Evolutionary conservation across 2,329 filamentous ascomycete genomes (phyloP).

Genomic region (Neocatenulostroma microsporum): DNA sequence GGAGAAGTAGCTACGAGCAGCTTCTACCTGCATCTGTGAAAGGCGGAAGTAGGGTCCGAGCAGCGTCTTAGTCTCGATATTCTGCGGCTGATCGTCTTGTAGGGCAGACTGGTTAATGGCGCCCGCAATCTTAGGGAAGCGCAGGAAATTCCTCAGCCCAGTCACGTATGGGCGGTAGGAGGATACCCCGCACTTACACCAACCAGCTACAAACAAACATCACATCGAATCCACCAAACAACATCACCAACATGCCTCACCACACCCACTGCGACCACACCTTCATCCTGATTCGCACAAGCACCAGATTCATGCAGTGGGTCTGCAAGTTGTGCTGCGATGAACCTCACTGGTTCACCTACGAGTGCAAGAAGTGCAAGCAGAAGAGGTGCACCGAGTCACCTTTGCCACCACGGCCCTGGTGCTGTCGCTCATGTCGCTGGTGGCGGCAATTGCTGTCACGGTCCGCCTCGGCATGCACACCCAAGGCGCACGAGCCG

Average conservation of each 20-base stretch:
- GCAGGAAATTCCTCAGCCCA: conserved; percentile 67
- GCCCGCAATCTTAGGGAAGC: conserved; percentile 63
- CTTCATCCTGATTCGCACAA: conserved; percentile 46
- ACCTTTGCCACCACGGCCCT: no score
- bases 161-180: conserved; percentile 78
- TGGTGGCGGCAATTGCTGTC: no score
- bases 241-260: no score
- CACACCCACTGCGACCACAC: conserved; percentile 44
- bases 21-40: conserved; percentile 74
- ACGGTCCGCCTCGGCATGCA: no score
- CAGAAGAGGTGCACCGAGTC: conserved; percentile 44
- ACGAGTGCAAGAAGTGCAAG: conserved; percentile 45
- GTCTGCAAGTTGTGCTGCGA: conserved; percentile 47
- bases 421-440: no score
- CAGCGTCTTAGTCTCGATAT: conserved; percentile 71
- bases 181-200: no score
- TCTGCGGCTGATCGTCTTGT: conserved; percentile 52
- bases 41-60: conserved; percentile 89
- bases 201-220: no score
- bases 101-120: conserved; percentile 69
- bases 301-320: conserved; percentile 45
- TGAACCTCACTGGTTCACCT: conserved; percentile 45
- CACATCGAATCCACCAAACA: no score
- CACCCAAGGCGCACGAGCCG: no score
- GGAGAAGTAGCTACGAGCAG: conserved; percentile 77